phyloP scores from a whole-genome alignment of 192 early-diverging fungal genomes.

The Backusella tuberculispora region DNA sequence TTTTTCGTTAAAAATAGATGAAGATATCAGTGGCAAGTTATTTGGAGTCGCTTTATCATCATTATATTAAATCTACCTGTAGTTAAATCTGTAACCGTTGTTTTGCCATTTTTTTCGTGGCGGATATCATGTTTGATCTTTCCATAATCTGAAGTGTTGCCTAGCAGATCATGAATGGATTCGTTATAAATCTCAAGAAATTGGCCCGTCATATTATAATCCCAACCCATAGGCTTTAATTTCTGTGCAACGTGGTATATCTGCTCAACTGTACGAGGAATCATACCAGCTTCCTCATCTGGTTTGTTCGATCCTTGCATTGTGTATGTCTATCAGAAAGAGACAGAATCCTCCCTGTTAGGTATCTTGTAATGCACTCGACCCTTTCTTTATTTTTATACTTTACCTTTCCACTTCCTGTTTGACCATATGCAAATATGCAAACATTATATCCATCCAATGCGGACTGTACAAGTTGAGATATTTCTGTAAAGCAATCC shows the following conservation, averaged over 20 bases:
- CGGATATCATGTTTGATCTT: conserved; percentile 84
- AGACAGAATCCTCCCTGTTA: neutral
- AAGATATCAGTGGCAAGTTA: neutral
- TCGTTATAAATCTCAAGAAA: conserved; percentile 99
- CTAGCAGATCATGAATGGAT: conserved; percentile 81
- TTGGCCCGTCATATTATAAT: conserved; percentile 84
- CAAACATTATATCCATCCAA: conserved; percentile 97
- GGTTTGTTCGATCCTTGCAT: conserved; percentile 69
- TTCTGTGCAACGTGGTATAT: conserved; percentile 80
- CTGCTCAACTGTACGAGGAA: conserved; percentile 90
- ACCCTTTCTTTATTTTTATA: neutral
- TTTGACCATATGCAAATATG: conserved; percentile 97
- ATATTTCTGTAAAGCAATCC: conserved; percentile 93
- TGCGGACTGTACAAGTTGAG: conserved; percentile 93
- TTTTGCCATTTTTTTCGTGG: conserved; percentile 78
- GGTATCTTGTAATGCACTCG: neutral
- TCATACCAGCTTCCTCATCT: conserved; percentile 74
- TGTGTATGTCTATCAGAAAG: conserved; percentile 61
- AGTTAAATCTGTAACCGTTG: conserved; percentile 76
- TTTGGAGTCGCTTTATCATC: neutral
- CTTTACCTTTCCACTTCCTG: conserved; percentile 81
- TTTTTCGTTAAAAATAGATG: too few species aligned
- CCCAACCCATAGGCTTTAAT: conserved; percentile 82
- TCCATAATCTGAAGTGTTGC: conserved; percentile 40
- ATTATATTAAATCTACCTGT: conserved; percentile 45